phyloP scores from a whole-genome alignment of 805 yeast genomes.

The Hanseniaspora vineae region DNA sequence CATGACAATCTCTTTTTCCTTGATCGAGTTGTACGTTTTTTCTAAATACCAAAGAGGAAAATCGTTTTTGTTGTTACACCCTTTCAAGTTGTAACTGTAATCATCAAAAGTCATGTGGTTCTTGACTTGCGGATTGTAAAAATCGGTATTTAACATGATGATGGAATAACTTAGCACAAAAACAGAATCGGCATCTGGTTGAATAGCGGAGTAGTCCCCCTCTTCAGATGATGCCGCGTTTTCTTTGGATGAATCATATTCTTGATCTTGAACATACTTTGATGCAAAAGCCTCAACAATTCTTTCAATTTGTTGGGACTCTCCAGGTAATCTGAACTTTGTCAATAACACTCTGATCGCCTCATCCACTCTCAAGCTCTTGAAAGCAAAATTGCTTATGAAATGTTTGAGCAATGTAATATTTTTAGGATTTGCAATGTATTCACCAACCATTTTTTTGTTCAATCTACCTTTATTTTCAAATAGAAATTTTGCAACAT shows the following conservation, averaged over 20 bases:
- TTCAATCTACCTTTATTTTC: constrained; percentile 72
- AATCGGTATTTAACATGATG: constrained; percentile 87
- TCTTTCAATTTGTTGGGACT: constrained; percentile 91
- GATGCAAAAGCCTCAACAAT: constrained; percentile 78
- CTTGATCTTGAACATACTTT: constrained; percentile 58
- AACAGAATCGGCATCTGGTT: constrained; percentile 76
- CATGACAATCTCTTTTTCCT: constrained; percentile 83
- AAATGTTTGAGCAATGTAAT: constrained; percentile 47
- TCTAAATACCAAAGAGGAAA: constrained; percentile 79
- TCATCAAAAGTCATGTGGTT: constrained; percentile 81
- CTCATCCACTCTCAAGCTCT: constrained; percentile 77
- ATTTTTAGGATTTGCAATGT: constrained; percentile 65
- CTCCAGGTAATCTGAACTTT: constrained; percentile 89
- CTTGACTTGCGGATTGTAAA: constrained; percentile 85
- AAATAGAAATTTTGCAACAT: constrained; percentile 64
- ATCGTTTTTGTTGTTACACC: constrained; percentile 63
- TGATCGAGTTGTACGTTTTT: constrained; percentile 67
- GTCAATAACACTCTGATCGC: constrained; percentile 74
- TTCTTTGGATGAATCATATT: constrained; percentile 16
- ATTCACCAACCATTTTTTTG: constrained; percentile 80
- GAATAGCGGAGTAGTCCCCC: constrained; percentile 33
- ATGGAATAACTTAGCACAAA: constrained; percentile 84
- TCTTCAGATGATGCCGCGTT: constrained; percentile 10
- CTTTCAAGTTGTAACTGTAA: constrained; percentile 67
- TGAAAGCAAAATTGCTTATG: constrained; percentile 60